Evolutionary conservation across 2,329 filamentous ascomycete species (phyloP), one percentile per base, ranked within the genome.

Genomic region (Fusarium algeriense): DNA sequence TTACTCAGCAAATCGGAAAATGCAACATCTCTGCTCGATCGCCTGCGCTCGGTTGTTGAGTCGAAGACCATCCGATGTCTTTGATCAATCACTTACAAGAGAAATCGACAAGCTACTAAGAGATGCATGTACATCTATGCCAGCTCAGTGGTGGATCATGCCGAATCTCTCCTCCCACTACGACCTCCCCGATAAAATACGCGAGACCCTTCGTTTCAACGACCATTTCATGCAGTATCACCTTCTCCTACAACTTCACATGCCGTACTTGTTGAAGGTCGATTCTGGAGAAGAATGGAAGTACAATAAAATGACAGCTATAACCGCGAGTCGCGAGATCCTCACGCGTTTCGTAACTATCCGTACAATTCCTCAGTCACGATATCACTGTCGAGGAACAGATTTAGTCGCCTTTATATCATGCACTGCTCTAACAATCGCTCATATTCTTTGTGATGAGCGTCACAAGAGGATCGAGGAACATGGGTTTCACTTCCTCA

Each of bases 361-460:
- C 53, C 83, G 84, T 2, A 75, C 71, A 6, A 77, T 83, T 4
- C 81, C 82, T 2, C 81, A 80, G 48, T 78, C 78, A 6, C 76
- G 79, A 0, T 72, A 86, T 4, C 84, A 83, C 44, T 82, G 79
- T 46, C 84, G 85, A 2, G 84, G 85, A 28, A 80, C 84, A 2
- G 86, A 88, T 73, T 86, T 86, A 41, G 79, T 85, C 2, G 83
- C 84, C 0, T 81, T 88, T 7, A 83, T 87, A 7, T 84, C 86
- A 0, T 81, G 82, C 34, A 83, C 85, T 69, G 84, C 85, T 0
- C 74, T 89, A 1, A 81, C 86, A 20, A 76, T 88, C 1, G 84
- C 83, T 1, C 85, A 89, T 65, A 80, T 88, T 4, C n/a, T 71
- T 5, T 81, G 76, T 5, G 72, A 64, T 11, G 73, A 68, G 7